phyloP scores from a whole-genome alignment of 768 basidiomycete species.

The Nevesoporus exiguus region DNA sequence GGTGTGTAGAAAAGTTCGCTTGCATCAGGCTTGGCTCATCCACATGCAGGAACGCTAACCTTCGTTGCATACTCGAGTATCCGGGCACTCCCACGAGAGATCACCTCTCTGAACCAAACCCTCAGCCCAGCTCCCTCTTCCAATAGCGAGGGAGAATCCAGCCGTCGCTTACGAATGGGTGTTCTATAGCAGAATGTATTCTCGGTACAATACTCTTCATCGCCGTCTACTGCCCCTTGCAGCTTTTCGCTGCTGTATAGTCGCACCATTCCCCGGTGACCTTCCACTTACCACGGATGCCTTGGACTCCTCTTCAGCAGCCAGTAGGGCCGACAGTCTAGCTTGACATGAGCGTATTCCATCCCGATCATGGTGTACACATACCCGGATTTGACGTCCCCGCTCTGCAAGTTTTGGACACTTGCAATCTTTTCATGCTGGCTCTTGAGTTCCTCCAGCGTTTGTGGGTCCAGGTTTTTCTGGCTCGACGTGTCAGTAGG shows the following conservation, averaged over 20 bases:
- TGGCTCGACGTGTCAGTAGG: slow-evolving; percentile 27
- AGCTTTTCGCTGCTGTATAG: slow-evolving; percentile 32
- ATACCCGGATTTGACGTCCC: slow-evolving; percentile 59
- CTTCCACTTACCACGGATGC: slow-evolving; percentile 20
- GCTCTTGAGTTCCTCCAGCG: slow-evolving; percentile 59
- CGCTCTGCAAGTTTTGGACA: slow-evolving; percentile 53
- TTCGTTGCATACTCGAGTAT: slow-evolving; percentile 59
- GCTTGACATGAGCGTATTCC: slow-evolving; percentile 4
- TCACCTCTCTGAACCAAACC: slow-evolving; percentile 4
- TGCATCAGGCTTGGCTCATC: slow-evolving; percentile 9
- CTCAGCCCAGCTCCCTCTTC: slow-evolving; percentile 12
- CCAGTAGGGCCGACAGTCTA: slow-evolving; percentile 45
- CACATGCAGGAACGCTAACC: slow-evolving; percentile 43
- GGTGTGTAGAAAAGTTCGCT: slow-evolving; percentile 37
- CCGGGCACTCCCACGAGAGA: slow-evolving; percentile 26
- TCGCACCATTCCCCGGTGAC: slow-evolving; percentile 19
- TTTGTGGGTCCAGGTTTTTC: slow-evolving; percentile 77
- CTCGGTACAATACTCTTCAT: slow-evolving; percentile 11
- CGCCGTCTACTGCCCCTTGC: slow-evolving; percentile 36
- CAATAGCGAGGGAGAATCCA: background rate
- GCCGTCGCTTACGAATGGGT: background rate
- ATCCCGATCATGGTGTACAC: slow-evolving; percentile 17
- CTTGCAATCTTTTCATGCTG: slow-evolving; percentile 56
- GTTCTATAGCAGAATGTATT: slow-evolving; percentile 8
- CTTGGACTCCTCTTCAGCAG: slow-evolving; percentile 38